Base-by-base conservation (phyloP, 129 eudicot species). In the Tagetes erecta region DNA sequence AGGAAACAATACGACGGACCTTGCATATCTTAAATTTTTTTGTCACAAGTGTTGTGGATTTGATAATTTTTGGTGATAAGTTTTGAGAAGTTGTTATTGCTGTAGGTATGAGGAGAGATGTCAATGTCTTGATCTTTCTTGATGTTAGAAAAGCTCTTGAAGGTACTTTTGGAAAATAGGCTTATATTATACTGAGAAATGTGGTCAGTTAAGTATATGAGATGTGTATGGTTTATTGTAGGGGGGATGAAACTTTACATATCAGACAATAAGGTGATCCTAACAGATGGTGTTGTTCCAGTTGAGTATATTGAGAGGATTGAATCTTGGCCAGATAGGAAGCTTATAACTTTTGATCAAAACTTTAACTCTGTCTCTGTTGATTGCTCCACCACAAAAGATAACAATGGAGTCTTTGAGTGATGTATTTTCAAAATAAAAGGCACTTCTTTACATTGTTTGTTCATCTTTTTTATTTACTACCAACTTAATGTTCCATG, bases 171-270 rank as follows among this genome's bases (percentile, higher is more conserved):
- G 30, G 13, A 67, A 41, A 8, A 8, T 52, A 8, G 56, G 74
- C 56, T 14, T 11, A 8, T 52, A 66, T 76, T 13, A 14, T 31
- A 14, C 2, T 53, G 38, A 74, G 27, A 12, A 63, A 36, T 7
- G 51, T 55, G 65, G 6, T 72, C 67, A 6, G 5, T 55, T 4
- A 55, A 10, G 40, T 39, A 20, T 27, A 36, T 55, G 67, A 36
- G 27, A 36, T 36, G 38, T 55, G 9, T 72, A 42, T 78, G 59
- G 38, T 14, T 70, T 51, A 51, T 51, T 51, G 53, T 83, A 94
- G 99, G 87, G 70, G 97, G 97, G 62, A 88, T 91, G 96, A 91
- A 95, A 84, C 82, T 95, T 31, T 91, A 88, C 80, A 81, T 88
- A 44, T 91, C 97, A 0, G 99, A 95, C 37, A 91, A 95, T 77